These are phyloP conservation scores for Kluyveromyces marxianus DNA, from an alignment of 1,139 yeast species.

Conservation along the genomic window DNA sequence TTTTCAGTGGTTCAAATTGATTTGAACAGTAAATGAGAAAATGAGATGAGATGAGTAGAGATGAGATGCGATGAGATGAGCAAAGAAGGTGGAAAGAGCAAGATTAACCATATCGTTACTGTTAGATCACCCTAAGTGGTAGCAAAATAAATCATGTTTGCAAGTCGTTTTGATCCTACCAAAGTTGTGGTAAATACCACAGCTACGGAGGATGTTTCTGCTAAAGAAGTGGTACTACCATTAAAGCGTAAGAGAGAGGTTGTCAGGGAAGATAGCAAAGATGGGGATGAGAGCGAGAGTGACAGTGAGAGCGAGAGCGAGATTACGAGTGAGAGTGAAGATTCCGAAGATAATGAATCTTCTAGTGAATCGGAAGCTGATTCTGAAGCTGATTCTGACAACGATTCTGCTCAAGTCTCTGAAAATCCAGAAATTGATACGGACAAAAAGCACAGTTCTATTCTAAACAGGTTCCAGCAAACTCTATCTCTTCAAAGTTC, in stretches of 20 bases:
- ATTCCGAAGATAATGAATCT: slow-evolving; percentile 10
- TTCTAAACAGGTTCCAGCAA: slow-evolving; percentile 37
- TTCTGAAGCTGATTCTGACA: slow-evolving; percentile 13
- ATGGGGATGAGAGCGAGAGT: slow-evolving; percentile 7
- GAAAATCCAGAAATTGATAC: background rate
- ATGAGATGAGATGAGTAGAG: background rate
- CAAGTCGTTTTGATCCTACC: slow-evolving; percentile 55
- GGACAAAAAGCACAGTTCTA: slow-evolving; percentile 31
- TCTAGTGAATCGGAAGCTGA: slow-evolving; percentile 13
- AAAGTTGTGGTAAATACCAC: slow-evolving; percentile 14
- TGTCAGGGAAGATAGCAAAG: slow-evolving; percentile 9
- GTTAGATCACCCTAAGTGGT: no score
- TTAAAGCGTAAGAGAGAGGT: slow-evolving; percentile 8
- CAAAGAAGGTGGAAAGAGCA: background rate
- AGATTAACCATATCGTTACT: background rate
- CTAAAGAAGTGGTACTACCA: background rate
- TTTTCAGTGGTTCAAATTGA: slow-evolving; percentile 8
- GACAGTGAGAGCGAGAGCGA: slow-evolving; percentile 7
- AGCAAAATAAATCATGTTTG: slow-evolving; percentile 42
- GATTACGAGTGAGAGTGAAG: slow-evolving; percentile 12
- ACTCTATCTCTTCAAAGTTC: slow-evolving; percentile 30
- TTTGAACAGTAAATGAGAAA: background rate
- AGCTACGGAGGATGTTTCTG: slow-evolving; percentile 12
- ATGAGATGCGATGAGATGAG: background rate
- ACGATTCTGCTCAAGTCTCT: slow-evolving; percentile 9